phyloP scores from a whole-genome alignment of 305 asterid species.

The Solanum hybrid region DNA sequence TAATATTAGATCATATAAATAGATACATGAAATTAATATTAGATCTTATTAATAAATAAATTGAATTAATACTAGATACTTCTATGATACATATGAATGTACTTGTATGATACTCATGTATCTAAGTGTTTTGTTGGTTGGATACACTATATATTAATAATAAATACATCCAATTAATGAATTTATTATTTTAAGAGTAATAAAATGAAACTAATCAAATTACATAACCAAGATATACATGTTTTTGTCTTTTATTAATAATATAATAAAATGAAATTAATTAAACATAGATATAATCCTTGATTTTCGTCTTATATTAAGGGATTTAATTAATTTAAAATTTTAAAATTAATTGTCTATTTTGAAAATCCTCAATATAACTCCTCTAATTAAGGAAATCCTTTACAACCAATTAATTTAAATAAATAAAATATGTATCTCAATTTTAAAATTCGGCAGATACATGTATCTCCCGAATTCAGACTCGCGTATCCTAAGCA shows the following conservation, averaged over 20 bases:
- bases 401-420: background rate
- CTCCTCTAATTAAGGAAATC: background rate
- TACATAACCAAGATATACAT: background rate
- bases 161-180: background rate
- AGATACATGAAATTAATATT: background rate
- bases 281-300: background rate
- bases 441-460: too few relatives aligned
- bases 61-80: too few relatives aligned
- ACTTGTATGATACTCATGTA: background rate
- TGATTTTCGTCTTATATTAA: background rate
- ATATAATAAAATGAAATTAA: too few relatives aligned
- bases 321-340: background rate
- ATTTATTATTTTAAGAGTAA: background rate
- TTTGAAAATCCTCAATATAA: background rate
- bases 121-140: background rate
- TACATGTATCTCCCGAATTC: background rate
- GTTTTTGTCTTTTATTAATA: too few relatives aligned
- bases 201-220: background rate
- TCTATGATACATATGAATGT: too few relatives aligned
- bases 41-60: too few relatives aligned
- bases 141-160: background rate
- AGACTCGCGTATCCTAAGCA: background rate
- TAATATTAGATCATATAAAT: background rate
- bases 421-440: background rate
- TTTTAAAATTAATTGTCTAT: background rate